Conservation (phyloP, 495 filamentous ascomycete genomes). For the Parathielavia hyrcaniae region DNA sequence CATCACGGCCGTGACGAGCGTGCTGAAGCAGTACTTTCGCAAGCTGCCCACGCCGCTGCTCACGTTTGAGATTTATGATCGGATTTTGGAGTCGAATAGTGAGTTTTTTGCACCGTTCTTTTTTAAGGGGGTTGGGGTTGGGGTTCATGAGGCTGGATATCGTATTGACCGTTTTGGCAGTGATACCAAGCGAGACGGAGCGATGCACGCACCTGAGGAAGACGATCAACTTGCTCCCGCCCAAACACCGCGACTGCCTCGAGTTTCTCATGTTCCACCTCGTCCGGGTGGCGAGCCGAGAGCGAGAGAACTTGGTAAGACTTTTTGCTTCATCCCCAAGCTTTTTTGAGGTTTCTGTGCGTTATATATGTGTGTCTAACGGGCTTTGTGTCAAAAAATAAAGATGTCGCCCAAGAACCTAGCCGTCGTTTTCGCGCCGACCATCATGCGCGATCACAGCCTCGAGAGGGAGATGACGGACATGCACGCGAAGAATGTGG, state of each 20-base stretch:
- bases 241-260: conserved; percentile 76
- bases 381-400: conserved; percentile 44
- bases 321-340: background rate
- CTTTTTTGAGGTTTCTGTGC: too few species aligned
- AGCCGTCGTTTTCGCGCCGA: conserved; percentile 96
- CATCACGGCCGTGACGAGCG: conserved; percentile 92
- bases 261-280: conserved; percentile 95
- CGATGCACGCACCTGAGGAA: conserved; percentile 62
- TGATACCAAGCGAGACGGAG: conserved; percentile 48
- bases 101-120: conserved; percentile 21
- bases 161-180: conserved; percentile 19
- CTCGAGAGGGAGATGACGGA: conserved; percentile 93
- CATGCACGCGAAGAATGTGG: conserved; percentile 83
- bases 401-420: conserved; percentile 90
- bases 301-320: conserved; percentile 68
- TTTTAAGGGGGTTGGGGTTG: background rate
- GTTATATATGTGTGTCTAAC: background rate
- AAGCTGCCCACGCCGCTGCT: conserved; percentile 87
- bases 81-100: conserved; percentile 71
- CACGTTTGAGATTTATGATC: conserved; percentile 88
- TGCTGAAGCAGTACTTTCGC: conserved; percentile 96
- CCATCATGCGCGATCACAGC: conserved; percentile 84
- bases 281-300: conserved; percentile 73
- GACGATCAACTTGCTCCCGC: conserved; percentile 69
- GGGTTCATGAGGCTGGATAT: too few species aligned